phyloP scores from a whole-genome alignment of 768 basidiomycete species.

The Tricholomella constricta region DNA sequence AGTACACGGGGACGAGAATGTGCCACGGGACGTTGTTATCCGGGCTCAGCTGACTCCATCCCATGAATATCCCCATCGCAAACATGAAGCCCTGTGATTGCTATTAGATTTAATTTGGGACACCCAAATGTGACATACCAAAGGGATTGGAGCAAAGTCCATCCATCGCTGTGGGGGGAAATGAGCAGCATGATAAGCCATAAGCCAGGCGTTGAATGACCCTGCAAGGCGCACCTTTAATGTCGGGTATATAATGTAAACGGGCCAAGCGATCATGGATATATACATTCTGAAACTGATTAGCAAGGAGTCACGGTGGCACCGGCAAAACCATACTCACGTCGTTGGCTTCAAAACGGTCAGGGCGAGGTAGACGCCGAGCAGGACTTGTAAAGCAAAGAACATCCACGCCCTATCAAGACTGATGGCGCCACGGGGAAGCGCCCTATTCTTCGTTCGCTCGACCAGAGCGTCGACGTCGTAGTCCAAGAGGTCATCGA shows the following conservation, averaged over 20 bases:
- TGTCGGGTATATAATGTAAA: constrained; percentile 35
- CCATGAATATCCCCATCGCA: constrained; percentile 33
- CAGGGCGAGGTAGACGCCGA: constrained; percentile 24
- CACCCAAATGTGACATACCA: constrained; percentile 19
- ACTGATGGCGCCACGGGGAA: constrained; percentile 31
- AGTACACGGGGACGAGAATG: constrained; percentile 24
- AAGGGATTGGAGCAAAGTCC: constrained; percentile 29
- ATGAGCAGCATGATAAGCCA: too few species aligned
- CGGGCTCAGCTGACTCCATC: constrained; percentile 28
- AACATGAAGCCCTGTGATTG: constrained; percentile 32
- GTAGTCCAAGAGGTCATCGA: constrained; percentile 31
- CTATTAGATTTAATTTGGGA: background rate
- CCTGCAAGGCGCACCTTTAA: constrained; percentile 34
- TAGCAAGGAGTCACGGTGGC: background rate
- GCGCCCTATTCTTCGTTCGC: constrained; percentile 26
- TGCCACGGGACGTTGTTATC: constrained; percentile 26
- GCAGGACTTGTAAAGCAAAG: constrained; percentile 24
- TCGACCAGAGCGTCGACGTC: constrained; percentile 29
- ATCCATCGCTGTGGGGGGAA: constrained; percentile 27
- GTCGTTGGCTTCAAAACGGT: constrained; percentile 21
- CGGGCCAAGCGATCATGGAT: constrained; percentile 30
- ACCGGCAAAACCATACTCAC: constrained; percentile 13
- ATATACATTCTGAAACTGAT: constrained; percentile 18
- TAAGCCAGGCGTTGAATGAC: too few species aligned
- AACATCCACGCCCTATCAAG: constrained; percentile 29